Evolutionary conservation across 306 rosid genomes (phyloP).

Genomic region (Citrullus colocynthis): DNA sequence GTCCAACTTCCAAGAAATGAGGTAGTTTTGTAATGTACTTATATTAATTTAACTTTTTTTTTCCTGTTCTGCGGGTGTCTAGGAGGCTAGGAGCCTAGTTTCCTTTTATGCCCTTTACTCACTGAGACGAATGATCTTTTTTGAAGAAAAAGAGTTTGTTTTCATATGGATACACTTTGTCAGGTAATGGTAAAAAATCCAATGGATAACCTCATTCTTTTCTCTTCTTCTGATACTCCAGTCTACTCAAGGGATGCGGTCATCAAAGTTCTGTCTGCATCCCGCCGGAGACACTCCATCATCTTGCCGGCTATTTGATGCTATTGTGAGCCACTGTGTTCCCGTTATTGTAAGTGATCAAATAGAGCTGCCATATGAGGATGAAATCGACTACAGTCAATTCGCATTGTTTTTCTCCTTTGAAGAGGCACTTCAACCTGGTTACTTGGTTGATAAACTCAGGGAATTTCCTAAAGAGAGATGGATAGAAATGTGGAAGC

Average conservation of each 20-base stretch:
- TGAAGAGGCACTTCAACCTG: slow-evolving; percentile 78
- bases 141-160: background rate
- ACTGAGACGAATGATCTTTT: background rate
- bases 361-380: slow-evolving; percentile 96
- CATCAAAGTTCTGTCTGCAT: slow-evolving; percentile 86
- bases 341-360: slow-evolving; percentile 93
- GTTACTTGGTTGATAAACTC: slow-evolving; percentile 61
- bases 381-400: slow-evolving; percentile 68
- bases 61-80: background rate
- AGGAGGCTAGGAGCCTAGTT: background rate
- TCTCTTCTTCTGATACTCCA: slow-evolving; percentile 21
- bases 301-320: slow-evolving; percentile 95
- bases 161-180: background rate
- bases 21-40: background rate
- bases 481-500: slow-evolving; percentile 88
- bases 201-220: slow-evolving; percentile 4
- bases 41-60: background rate
- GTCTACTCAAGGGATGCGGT: slow-evolving; percentile 84
- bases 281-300: slow-evolving; percentile 99
- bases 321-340: slow-evolving; percentile 90
- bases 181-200: background rate
- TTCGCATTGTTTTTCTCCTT: slow-evolving; percentile 83
- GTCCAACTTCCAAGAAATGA: background rate
- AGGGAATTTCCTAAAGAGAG: slow-evolving; percentile 55
- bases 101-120: background rate